These are phyloP conservation scores for Sideroxylon spinosum DNA, from an alignment of 179 eudicot species.

Conservation along the genomic window DNA sequence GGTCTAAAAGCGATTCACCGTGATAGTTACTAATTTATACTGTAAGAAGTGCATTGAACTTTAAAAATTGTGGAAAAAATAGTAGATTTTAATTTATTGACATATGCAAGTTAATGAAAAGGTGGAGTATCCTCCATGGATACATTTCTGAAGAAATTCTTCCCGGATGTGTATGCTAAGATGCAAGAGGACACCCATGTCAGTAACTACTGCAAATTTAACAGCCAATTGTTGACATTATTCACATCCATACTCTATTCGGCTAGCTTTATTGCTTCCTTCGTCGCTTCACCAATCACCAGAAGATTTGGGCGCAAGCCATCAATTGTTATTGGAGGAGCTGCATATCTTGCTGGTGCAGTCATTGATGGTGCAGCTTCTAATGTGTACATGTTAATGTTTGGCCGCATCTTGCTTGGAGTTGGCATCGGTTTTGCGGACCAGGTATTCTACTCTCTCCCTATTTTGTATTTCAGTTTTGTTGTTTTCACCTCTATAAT, in stretches of 20 bases:
- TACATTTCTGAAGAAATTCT: slow-evolving; percentile 39
- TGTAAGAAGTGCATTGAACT: too few relatives aligned
- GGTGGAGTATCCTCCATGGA: slow-evolving; percentile 52
- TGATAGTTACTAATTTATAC: too few relatives aligned
- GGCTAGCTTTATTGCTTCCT: slow-evolving; percentile 39
- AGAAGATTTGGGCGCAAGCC: slow-evolving; percentile 36
- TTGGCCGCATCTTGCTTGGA: slow-evolving; percentile 38
- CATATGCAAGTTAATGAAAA: slow-evolving; percentile 8
- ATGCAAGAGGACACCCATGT: slow-evolving; percentile 27
- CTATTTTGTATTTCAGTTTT: background rate
- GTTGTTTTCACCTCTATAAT: too few relatives aligned
- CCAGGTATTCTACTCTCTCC: slow-evolving; percentile 25
- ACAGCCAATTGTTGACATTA: slow-evolving; percentile 35
- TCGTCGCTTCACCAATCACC: slow-evolving; percentile 33
- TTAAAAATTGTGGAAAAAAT: background rate
- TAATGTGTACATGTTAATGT: slow-evolving; percentile 35
- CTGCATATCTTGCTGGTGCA: slow-evolving; percentile 33
- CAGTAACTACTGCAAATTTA: slow-evolving; percentile 47
- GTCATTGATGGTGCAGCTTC: slow-evolving; percentile 35
- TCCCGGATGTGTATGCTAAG: slow-evolving; percentile 32
- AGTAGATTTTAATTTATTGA: background rate
- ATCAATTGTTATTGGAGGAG: slow-evolving; percentile 33
- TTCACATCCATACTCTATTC: slow-evolving; percentile 44
- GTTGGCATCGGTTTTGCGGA: slow-evolving; percentile 41
- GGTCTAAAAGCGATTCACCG: background rate